phyloP scores from a whole-genome alignment of 805 yeast genomes.

The Wickerhamiella kazuoi region DNA sequence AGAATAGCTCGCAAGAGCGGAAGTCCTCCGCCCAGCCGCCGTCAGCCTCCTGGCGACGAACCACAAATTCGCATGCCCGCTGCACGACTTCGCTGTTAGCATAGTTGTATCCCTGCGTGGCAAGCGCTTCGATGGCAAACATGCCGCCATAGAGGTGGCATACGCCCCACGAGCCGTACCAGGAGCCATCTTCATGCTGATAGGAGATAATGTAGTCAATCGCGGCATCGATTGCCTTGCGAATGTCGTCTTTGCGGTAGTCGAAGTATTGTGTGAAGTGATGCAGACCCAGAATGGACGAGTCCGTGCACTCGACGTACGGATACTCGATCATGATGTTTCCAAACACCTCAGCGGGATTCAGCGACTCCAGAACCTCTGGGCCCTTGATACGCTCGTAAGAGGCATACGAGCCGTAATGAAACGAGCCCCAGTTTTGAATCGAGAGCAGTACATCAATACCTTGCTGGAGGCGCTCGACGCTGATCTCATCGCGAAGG shows the following conservation, averaged over 20 bases:
- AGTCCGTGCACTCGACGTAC: slow-evolving; percentile 95
- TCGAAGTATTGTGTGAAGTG: slow-evolving; percentile 50
- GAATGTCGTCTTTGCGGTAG: slow-evolving; percentile 50
- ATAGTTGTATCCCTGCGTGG: slow-evolving; percentile 49
- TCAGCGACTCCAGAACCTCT: slow-evolving; percentile 52
- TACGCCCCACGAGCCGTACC: slow-evolving; percentile 99
- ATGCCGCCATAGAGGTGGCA: slow-evolving; percentile 91
- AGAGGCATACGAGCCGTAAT: slow-evolving; percentile 82
- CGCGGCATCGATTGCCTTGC: slow-evolving; percentile 55
- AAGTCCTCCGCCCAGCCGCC: slow-evolving; percentile 98
- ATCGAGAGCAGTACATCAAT: slow-evolving; percentile 58
- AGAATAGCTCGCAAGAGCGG: slow-evolving; percentile 68
- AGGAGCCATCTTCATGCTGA: slow-evolving; percentile 72
- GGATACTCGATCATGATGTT: slow-evolving; percentile 98
- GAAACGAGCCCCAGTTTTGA: slow-evolving; percentile 65
- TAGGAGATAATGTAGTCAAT: slow-evolving; percentile 47
- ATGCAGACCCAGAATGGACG: slow-evolving; percentile 74
- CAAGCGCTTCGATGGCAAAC: slow-evolving; percentile 92
- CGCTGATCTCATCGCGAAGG: slow-evolving; percentile 35
- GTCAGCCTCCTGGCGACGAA: slow-evolving; percentile 55
- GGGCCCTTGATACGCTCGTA: slow-evolving; percentile 80
- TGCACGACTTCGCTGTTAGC: slow-evolving; percentile 41
- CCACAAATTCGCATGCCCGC: slow-evolving; percentile 73
- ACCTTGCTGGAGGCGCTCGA: slow-evolving; percentile 40
- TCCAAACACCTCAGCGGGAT: slow-evolving; percentile 96